These are phyloP conservation scores for Acanthamoeba culbertsoni DNA, from an alignment of 208 protist species.

Conservation along the genomic window DNA sequence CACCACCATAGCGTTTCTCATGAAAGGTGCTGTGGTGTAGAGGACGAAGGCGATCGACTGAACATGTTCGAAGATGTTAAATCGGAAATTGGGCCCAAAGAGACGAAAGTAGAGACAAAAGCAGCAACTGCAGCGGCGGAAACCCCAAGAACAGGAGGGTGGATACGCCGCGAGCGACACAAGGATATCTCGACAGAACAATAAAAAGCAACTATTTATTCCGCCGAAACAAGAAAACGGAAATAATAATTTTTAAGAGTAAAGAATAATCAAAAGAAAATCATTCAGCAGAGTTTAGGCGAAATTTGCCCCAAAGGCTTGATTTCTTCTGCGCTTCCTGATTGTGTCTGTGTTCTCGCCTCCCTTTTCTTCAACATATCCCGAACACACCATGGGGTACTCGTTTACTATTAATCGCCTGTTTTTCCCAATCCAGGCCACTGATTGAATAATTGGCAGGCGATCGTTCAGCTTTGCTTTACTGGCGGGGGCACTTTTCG, in stretches of 20 bases:
- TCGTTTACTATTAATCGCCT: not conserved
- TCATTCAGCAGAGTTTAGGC: not conserved
- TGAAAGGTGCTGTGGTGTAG: not conserved
- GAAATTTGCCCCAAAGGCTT: not conserved
- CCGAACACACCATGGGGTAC: not conserved
- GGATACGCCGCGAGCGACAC: not conserved
- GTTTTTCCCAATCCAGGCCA: not conserved
- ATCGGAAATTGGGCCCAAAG: too few species aligned
- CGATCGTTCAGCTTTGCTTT: conserved; percentile 19
- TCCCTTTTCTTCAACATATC: too few species aligned
- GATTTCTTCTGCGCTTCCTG: too few species aligned
- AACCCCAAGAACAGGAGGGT: not conserved
- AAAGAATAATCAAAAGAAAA: not conserved
- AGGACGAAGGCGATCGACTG: not conserved
- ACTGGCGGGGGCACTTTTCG: not conserved
- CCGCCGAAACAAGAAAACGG: not conserved
- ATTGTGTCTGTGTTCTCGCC: too few species aligned
- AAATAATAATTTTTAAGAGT: not conserved
- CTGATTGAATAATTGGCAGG: too few species aligned
- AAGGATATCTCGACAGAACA: not conserved
- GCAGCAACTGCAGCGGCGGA: not conserved
- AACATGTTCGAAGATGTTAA: not conserved
- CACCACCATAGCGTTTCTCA: not conserved
- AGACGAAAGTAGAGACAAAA: not conserved
- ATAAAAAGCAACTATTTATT: not conserved